A percentile compares a stretch with the other conserved stretches of the same genome.
Evolutionary conservation across 192 early-diverging fungal genomes (phyloP).

Genomic region (Dissophora globulifera): DNA sequence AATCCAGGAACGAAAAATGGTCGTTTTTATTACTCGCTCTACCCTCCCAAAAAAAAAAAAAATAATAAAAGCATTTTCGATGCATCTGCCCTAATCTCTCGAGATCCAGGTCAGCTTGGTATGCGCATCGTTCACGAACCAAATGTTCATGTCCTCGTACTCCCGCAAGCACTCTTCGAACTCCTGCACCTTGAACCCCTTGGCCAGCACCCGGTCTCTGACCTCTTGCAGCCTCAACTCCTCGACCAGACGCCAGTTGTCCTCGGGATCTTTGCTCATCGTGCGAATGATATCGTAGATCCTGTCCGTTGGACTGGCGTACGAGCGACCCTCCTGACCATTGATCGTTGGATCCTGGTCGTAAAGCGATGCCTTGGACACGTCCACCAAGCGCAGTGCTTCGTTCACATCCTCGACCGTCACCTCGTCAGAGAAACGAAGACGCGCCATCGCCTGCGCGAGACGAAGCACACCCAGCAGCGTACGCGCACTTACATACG

Average conservation of each 20-base stretch:
- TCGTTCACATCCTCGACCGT: constrained; percentile 84
- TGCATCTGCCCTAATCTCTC: no score
- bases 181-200: constrained; percentile 83
- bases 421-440: constrained; percentile 77
- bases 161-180: constrained; percentile 76
- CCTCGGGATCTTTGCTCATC: constrained; percentile 70
- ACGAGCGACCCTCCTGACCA: constrained; percentile 55
- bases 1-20: no score
- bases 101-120: constrained; percentile 59
- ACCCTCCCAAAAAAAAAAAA: no score
- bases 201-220: constrained; percentile 74
- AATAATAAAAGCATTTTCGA: no score
- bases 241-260: constrained; percentile 61
- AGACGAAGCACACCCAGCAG: constrained; percentile 88
- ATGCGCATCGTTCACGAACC: constrained; percentile 68
- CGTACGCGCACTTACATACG: constrained; percentile 87
- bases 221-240: constrained; percentile 73
- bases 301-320: constrained; percentile 64
- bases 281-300: constrained; percentile 86
- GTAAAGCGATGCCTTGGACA: constrained; percentile 87
- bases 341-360: constrained; percentile 60
- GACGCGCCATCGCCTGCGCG: constrained; percentile 83
- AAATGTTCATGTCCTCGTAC: constrained; percentile 82
- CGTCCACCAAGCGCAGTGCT: constrained; percentile 88
- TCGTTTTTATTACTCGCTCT: constrained; percentile 2